Evolutionary conservation across 225 moss, liverwort and hornwort genomes (phyloP).

Genomic region (Pleurozium schreberi): DNA sequence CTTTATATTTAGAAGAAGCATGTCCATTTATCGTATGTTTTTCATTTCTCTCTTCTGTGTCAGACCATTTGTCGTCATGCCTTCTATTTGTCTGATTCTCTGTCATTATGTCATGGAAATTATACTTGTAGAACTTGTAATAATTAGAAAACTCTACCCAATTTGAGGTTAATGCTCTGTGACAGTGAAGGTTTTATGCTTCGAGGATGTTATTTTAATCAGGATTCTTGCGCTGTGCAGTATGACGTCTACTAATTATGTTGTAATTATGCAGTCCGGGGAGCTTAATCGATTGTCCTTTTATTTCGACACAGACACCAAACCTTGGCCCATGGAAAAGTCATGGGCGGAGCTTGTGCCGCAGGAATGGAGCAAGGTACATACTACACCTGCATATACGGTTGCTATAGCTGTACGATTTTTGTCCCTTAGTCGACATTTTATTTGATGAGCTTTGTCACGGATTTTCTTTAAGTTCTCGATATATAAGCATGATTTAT

Average conservation of each 20-base stretch:
- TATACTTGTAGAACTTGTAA: neutral
- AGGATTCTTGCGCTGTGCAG: neutral
- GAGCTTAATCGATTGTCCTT: conserved; percentile 80
- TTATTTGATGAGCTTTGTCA: neutral
- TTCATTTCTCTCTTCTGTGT: neutral
- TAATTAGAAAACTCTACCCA: neutral
- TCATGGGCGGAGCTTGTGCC: conserved; percentile 65
- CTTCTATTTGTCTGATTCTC: neutral
- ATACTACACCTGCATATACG: neutral
- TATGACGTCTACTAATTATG: neutral
- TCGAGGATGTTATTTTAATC: neutral
- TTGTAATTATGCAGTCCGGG: conserved; percentile 45
- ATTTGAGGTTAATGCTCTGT: neutral
- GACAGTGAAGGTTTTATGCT: neutral
- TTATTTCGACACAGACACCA: conserved; percentile 80
- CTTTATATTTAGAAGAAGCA: neutral
- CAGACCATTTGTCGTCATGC: neutral
- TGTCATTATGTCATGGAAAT: neutral
- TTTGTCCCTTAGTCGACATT: neutral
- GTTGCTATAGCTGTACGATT: neutral
- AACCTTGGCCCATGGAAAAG: conserved; percentile 62
- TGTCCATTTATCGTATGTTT: neutral
- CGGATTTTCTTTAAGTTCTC: neutral
- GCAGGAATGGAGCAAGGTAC: conserved; percentile 68
- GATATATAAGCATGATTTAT: neutral